Conservation (phyloP, 2,329 filamentous ascomycete genomes). For the Aspergillus sp. region DNA sequence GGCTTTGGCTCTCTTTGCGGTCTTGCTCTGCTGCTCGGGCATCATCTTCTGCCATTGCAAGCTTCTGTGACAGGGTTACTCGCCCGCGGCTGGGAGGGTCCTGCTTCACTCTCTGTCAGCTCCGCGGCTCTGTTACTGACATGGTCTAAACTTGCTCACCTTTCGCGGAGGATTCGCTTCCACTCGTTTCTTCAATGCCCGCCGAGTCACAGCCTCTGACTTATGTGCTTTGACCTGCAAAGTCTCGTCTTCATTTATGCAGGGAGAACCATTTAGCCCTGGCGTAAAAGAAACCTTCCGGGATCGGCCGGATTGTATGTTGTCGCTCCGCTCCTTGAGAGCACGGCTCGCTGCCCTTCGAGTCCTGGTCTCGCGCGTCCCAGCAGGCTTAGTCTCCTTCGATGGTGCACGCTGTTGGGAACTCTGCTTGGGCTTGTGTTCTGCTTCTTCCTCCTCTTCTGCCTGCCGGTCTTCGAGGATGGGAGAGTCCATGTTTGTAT, state of each 20-base stretch:
- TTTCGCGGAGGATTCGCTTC: conserved; percentile 23
- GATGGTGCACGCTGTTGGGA: too few relatives aligned
- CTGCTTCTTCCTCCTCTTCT: conserved; percentile 19
- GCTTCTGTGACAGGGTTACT: conserved; percentile 37
- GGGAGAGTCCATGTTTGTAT: conserved; percentile 21
- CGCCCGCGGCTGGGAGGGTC: conserved; percentile 10
- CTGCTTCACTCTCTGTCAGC: conserved; percentile 11
- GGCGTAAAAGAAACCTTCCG: conserved; percentile 35
- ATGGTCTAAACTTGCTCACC: conserved; percentile 15
- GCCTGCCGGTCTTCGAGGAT: conserved; percentile 27
- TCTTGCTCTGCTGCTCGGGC: conserved; percentile 33
- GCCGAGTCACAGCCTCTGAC: conserved; percentile 23
- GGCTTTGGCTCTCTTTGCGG: conserved; percentile 27
- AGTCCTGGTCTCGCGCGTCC: conserved; percentile 6
- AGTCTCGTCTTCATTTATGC: conserved; percentile 25
- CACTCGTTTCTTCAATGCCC: conserved; percentile 19
- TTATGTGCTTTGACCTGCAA: conserved; percentile 28
- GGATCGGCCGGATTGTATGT: conserved; percentile 23
- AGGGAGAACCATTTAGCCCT: conserved; percentile 23
- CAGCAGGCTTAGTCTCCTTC: conserved; percentile 4
- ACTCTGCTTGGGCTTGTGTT: conserved; percentile 1
- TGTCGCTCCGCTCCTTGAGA: conserved; percentile 32
- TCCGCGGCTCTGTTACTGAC: not conserved
- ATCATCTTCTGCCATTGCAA: conserved; percentile 38
- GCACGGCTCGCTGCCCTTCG: conserved; percentile 20